A percentile compares a stretch with the other conserved stretches of the same genome.
phyloP scores from a whole-genome alignment of 805 yeast genomes.

The Phaffomyces antillensis region DNA sequence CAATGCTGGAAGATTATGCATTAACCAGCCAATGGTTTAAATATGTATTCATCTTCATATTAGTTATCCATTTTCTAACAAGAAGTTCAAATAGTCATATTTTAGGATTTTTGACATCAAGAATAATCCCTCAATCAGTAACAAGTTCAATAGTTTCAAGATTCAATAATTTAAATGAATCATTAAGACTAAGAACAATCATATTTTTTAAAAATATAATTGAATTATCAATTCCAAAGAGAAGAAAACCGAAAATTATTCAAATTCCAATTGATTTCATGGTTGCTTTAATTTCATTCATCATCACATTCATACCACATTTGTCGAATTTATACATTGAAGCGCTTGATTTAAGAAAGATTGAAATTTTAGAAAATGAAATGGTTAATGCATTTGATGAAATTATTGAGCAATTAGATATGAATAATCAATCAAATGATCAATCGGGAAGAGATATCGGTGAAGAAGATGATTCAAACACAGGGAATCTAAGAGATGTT shows the following conservation, averaged over 20 bases:
- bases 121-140: background rate
- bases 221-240: background rate
- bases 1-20: background rate
- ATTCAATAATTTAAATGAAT: background rate
- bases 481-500: too few relatives aligned
- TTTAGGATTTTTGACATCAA: background rate
- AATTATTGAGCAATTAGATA: background rate
- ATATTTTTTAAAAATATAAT: background rate
- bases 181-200: background rate
- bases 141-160: background rate
- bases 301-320: background rate
- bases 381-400: background rate
- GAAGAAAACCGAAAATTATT: background rate
- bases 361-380: background rate
- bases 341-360: background rate
- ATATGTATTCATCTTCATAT: background rate
- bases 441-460: background rate
- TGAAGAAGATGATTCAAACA: background rate
- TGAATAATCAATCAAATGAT: background rate
- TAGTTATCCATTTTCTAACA: background rate
- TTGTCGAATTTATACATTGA: background rate
- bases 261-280: background rate
- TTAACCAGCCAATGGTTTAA: background rate
- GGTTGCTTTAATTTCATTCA: background rate
- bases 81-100: constrained; percentile 1